Base-by-base conservation (phyloP, 2,329 filamentous ascomycete genomes). In the Pleochaeta shiraiana region DNA sequence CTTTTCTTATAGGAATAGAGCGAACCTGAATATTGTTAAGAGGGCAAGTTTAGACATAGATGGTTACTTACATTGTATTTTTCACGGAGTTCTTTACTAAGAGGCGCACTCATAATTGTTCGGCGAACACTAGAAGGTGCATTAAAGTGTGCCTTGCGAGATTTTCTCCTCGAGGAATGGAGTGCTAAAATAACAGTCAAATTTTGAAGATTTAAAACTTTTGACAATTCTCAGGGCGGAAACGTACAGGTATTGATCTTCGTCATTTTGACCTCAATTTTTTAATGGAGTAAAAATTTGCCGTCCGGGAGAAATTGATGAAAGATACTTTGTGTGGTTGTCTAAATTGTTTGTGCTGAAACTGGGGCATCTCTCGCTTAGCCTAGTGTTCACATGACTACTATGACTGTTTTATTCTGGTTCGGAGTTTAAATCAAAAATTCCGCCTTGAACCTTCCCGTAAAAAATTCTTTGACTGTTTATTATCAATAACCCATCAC, bases 101-200 rank as follows among this genome's bases (percentile, higher is more conserved):
- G 84, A 74, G 89, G 88, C 72, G 93, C 91, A 81, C 87, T 92
- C 91, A 98, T 96, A 82, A 95, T 95, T 74, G 86, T 83, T 77
- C 93, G 90, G 79, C 93, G 91, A 76, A 89, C 83, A 81, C 87
- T 90, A 77, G 91, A 96, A 73, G 91, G 90, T 72, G 93, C 93
- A 77, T 83, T 81, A 85, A 95, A 98, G 84, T 98, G 92, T 77
- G 90, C 88, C 84, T 95, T 95, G 80, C 93, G 90, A 81, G 90
- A 93, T 90, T 98, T 98, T 82, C 92, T 87, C 81, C 92, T 86
- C 76, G 90, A 95, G 79, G 88, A 89, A 78, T 82, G 77, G 75
- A 90, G 75, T 74, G 76, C 83, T 86, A 24, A 65, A 61, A 47
- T 30, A 64, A 59, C 11, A 65, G 69, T 59, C 69, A 63, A 63